Conservation (phyloP, 164 flowering plant genomes). For the Nymphaea thermarum region DNA sequence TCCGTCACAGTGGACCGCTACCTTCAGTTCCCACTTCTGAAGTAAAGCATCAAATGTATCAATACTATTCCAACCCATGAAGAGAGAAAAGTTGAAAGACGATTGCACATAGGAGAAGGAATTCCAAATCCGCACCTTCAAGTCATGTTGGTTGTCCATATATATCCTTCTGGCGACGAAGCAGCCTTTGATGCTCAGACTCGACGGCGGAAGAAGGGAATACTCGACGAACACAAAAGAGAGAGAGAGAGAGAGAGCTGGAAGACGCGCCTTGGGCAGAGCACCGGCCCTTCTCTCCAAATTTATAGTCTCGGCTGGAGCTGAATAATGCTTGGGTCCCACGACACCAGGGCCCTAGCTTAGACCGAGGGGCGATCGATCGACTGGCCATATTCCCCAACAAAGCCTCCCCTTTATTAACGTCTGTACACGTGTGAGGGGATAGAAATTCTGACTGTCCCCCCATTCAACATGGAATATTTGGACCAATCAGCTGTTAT, state of each 20-base stretch:
- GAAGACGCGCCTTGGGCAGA: background rate
- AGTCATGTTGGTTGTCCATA: background rate
- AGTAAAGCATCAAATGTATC: slow-evolving; percentile 2
- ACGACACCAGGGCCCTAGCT: too few species aligned
- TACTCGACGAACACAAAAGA: background rate
- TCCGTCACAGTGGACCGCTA: slow-evolving; percentile 43
- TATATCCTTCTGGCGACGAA: background rate
- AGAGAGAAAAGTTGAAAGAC: background rate
- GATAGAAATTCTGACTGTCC: too few species aligned
- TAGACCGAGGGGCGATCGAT: too few species aligned
- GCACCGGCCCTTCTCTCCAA: background rate
- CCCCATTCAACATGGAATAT: too few species aligned
- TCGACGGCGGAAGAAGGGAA: too few species aligned
- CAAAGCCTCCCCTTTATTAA: too few species aligned
- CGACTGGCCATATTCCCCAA: too few species aligned
- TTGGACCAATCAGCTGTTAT: too few species aligned
- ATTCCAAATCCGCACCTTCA: background rate
- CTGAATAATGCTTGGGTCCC: too few species aligned
- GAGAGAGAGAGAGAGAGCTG: slow-evolving; percentile 1
- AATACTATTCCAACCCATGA: background rate
- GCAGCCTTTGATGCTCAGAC: background rate
- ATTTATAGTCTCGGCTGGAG: too few species aligned
- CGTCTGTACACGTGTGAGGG: too few species aligned
- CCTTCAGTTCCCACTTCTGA: slow-evolving; percentile 51
- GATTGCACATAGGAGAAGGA: background rate